Percentiles rank a stretch among this genome's conserved stretches.
These are phyloP conservation scores for Quillaja saponaria DNA, from an alignment of 306 rosid genomes.

Conservation along the genomic window DNA sequence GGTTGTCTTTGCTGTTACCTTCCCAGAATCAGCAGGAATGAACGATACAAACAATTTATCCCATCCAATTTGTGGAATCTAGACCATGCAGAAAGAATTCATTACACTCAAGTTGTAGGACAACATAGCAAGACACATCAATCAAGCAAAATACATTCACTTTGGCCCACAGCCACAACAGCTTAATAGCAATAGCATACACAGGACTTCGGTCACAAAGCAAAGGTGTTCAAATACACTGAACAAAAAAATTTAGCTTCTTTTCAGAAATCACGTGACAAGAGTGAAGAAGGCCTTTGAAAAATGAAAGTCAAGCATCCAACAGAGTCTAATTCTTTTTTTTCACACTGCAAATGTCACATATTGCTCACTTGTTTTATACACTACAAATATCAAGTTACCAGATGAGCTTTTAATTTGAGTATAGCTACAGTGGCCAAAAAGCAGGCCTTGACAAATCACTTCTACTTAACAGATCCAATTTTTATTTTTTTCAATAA, in stretches of 20 bases:
- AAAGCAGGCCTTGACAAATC: no score
- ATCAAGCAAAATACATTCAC: constrained; percentile 6
- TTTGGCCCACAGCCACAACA: constrained; percentile 6
- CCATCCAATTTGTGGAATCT: constrained; percentile 99
- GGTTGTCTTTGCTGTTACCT: constrained; percentile 85
- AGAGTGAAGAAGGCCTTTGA: not conserved
- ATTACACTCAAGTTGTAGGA: constrained; percentile 35
- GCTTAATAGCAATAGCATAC: constrained; percentile 3
- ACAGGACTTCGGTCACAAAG: constrained; percentile 13
- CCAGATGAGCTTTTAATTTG: no score
- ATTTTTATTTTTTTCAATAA: no score
- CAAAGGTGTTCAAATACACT: constrained; percentile 18
- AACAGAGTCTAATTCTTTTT: no score
- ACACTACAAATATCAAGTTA: no score
- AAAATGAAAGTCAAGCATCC: no score
- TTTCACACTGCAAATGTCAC: no score
- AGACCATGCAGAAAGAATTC: constrained; percentile 36
- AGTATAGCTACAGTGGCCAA: no score
- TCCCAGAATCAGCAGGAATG: constrained; percentile 84
- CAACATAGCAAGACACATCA: constrained; percentile 16
- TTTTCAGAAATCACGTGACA: constrained; percentile 3
- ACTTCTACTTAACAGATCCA: no score
- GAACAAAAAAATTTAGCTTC: constrained; percentile 5
- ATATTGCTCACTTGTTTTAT: no score
- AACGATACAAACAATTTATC: constrained; percentile 89